phyloP scores from a whole-genome alignment of 2,329 filamentous ascomycete genomes.

The Pseudonectria buxi region DNA sequence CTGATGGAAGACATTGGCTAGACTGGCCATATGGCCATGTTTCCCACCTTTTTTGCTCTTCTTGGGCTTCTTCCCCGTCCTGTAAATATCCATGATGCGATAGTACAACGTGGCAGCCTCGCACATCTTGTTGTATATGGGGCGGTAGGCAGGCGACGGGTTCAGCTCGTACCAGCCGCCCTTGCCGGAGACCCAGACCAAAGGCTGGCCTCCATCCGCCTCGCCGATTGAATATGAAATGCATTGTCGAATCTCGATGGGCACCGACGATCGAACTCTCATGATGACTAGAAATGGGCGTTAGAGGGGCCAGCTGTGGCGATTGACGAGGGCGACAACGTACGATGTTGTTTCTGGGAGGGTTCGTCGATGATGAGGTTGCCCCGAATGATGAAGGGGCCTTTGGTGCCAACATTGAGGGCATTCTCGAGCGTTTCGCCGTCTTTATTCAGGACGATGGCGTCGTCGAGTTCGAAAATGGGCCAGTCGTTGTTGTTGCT shows the following conservation, averaged over 20 bases:
- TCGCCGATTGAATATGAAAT: conserved; percentile 47
- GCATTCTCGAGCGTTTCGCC: conserved; percentile 52
- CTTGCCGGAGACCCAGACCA: conserved; percentile 54
- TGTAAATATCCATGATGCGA: conserved; percentile 52
- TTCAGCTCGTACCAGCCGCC: conserved; percentile 64
- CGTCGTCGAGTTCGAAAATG: conserved; percentile 55
- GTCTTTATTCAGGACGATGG: conserved; percentile 49
- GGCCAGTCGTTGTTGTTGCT: conserved; percentile 47
- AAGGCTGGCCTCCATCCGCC: conserved; percentile 41
- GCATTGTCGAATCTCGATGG: conserved; percentile 49
- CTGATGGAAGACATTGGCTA: conserved; percentile 27
- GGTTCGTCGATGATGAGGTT: conserved; percentile 46
- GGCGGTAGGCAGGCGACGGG: conserved; percentile 50
- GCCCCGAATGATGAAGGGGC: conserved; percentile 57
- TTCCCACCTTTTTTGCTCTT: conserved; percentile 23
- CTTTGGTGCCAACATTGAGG: conserved; percentile 51
- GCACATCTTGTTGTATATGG: conserved; percentile 52
- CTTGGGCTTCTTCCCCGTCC: conserved; percentile 22
- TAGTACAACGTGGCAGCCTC: conserved; percentile 61
- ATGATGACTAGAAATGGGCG: conserved; percentile 23
- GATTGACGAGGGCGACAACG: conserved; percentile 13
- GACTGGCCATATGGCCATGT: conserved; percentile 23
- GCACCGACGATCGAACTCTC: conserved; percentile 22
- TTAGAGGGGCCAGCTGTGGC: conserved; percentile 8
- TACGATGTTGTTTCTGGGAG: conserved; percentile 29